Base-by-base conservation (phyloP, 2,329 filamentous ascomycete genomes). In the Penicillium sp. region DNA sequence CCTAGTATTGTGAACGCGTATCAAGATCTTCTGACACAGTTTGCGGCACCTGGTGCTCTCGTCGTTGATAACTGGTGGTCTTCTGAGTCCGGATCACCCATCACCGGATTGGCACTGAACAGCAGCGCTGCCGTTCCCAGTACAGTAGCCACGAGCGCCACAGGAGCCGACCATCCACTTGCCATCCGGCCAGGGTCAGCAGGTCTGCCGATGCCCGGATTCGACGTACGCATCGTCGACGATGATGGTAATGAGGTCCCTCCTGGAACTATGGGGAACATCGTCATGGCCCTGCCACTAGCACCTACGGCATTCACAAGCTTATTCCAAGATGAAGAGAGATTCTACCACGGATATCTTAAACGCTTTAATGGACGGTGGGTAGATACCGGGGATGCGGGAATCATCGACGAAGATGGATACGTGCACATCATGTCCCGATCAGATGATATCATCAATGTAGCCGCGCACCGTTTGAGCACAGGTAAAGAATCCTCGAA, bases 351-450 rank as follows among this genome's bases (percentile, higher is more conserved):
- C 61, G 86, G 91, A 1, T 98, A 97, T 67, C 75, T 96, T 63
- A 89, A 89, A 73, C 82, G 93, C 14, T 98, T 97, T 69, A 68
- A 84, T 6, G 91, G 91, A 0, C 84, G 84, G 64, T 97, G 91
- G 90, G 75, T 97, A 44, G 93, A 98, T 70, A 97, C 93, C 0
- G 93, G 93, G 2, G 93, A 98, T 71, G 89, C 91, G 0, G 93
- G 93, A 0, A 87, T 92, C 80, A 86, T 97, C 56, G 93, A 97
- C 69, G 73, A 82, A 14, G 87, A 93, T 41, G 85, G 84, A 5
- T 86, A 86, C 63, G 79, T 87, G 31, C 82, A 86, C 64, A 80
- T 88, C 64, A 87, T 88, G 83, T 80, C 81, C 3, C 74, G 85
- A 52, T 82, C 82, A 31, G 93, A 97, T 76, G 93, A 97, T 73